A percentile compares a stretch with the other conserved stretches of the same genome.
Evolutionary conservation across 768 basidiomycete species (phyloP).

Genomic region (Flagelloscypha sp.): DNA sequence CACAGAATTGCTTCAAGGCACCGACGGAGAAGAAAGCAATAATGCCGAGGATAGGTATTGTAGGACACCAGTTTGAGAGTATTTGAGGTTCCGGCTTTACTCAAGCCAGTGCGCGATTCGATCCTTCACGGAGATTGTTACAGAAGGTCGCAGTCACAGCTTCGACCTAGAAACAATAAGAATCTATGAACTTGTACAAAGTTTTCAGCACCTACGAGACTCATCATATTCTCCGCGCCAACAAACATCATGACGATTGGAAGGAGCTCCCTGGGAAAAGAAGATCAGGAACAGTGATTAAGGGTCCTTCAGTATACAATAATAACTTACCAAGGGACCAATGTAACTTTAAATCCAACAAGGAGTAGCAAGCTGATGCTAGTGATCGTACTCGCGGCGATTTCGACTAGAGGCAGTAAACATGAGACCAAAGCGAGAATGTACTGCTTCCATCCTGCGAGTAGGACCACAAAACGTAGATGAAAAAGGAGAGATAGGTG

Average conservation of each 20-base stretch:
- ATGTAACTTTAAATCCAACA: conserved; percentile 78
- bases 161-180: conserved; percentile 50
- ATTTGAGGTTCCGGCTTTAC: conserved; percentile 82
- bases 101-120: conserved; percentile 89
- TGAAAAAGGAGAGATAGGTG: conserved; percentile 68
- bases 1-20: conserved; percentile 86
- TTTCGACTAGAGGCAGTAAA: conserved; percentile 91
- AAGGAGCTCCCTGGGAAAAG: conserved; percentile 59
- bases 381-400: conserved; percentile 87
- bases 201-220: conserved; percentile 48
- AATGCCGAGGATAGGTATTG: conserved; percentile 66
- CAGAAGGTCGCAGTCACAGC: conserved; percentile 77
- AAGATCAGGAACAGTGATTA: not conserved
- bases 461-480: conserved; percentile 72
- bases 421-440: conserved; percentile 84
- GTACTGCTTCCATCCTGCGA: conserved; percentile 73
- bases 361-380: conserved; percentile 89
- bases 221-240: conserved; percentile 97
- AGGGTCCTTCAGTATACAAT: conserved; percentile 3
- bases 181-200: conserved; percentile 17
- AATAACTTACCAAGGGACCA: conserved; percentile 76
- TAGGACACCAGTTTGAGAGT: conserved; percentile 88
- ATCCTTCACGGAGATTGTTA: conserved; percentile 84
- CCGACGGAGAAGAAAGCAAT: conserved; percentile 69
- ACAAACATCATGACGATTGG: conserved; percentile 94